These are phyloP conservation scores for Xylogone sp. DNA, from an alignment of 2,329 filamentous ascomycete genomes.

Conservation along the genomic window DNA sequence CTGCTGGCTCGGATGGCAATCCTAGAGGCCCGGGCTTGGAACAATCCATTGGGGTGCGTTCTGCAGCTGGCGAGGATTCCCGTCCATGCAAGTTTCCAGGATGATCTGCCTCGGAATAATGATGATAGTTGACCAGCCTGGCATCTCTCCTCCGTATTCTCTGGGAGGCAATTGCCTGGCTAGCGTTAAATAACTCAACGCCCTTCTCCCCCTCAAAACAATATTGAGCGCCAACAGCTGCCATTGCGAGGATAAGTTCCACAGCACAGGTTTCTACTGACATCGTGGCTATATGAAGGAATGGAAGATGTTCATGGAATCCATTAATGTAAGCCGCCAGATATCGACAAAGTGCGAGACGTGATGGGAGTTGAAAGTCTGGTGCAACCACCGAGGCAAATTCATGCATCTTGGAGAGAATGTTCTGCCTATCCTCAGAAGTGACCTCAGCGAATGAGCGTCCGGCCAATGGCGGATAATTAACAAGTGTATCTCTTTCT, in stretches of 20 bases:
- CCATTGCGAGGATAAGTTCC: constrained; percentile 63
- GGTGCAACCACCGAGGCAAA: constrained; percentile 56
- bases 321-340: constrained; percentile 67
- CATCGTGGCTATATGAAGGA: constrained; percentile 66
- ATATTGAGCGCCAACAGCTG: constrained; percentile 65
- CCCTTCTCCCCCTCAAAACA: constrained; percentile 57
- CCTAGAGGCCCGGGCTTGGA: neutral
- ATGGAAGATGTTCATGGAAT: constrained; percentile 57
- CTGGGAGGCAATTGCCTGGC: constrained; percentile 53
- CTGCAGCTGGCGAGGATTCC: constrained; percentile 29
- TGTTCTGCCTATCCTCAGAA: constrained; percentile 48
- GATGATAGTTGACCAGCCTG: constrained; percentile 36
- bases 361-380: constrained; percentile 65
- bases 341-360: constrained; percentile 65
- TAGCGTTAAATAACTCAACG: constrained; percentile 58
- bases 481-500: neutral
- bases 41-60: neutral
- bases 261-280: constrained; percentile 59
- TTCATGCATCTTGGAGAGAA: constrained; percentile 56
- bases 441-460: constrained; percentile 40
- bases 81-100: constrained; percentile 30
- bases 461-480: neutral
- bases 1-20: constrained; percentile 4
- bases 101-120: constrained; percentile 27
- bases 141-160: constrained; percentile 55